Percentiles rank a stretch among this genome's conserved stretches.
These are phyloP conservation scores for Gremmenia infestans DNA, from an alignment of 2,329 filamentous ascomycete genomes.

Conservation along the genomic window DNA sequence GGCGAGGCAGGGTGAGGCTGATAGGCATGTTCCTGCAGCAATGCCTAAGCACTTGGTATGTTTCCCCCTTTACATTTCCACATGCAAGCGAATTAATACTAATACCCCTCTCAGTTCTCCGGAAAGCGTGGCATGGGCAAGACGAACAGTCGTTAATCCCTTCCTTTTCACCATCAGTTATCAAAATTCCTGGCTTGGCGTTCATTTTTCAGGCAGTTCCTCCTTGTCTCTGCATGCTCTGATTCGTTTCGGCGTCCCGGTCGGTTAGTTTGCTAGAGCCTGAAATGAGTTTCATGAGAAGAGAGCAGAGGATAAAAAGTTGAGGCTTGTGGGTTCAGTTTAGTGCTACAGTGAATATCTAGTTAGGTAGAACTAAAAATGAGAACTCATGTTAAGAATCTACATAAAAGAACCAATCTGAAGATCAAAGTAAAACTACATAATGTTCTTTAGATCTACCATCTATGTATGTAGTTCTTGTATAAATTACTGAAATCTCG, in stretches of 20 bases:
- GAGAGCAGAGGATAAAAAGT: background rate
- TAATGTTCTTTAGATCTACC: too few relatives aligned
- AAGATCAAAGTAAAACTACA: background rate
- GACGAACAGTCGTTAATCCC: constrained; percentile 64
- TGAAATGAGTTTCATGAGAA: background rate
- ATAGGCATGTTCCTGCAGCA: constrained; percentile 78
- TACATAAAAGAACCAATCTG: background rate
- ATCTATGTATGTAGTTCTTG: too few relatives aligned
- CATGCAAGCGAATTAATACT: background rate
- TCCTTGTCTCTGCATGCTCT: background rate
- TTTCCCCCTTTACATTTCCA: constrained; percentile 24
- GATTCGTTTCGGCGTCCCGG: background rate
- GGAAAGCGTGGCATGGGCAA: constrained; percentile 95
- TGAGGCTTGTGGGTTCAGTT: background rate
- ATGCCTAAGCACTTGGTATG: constrained; percentile 87
- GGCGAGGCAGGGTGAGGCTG: constrained; percentile 93
- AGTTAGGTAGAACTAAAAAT: background rate
- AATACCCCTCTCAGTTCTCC: constrained; percentile 55
- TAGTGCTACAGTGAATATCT: background rate
- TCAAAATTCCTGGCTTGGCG: constrained; percentile 1
- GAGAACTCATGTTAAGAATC: background rate
- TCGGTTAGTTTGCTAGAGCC: background rate
- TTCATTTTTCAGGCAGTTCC: background rate
- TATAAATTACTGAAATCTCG: too few relatives aligned
- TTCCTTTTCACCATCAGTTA: background rate